Conservation (phyloP, 345 rosid genomes). For the Litchi chinensis region DNA sequence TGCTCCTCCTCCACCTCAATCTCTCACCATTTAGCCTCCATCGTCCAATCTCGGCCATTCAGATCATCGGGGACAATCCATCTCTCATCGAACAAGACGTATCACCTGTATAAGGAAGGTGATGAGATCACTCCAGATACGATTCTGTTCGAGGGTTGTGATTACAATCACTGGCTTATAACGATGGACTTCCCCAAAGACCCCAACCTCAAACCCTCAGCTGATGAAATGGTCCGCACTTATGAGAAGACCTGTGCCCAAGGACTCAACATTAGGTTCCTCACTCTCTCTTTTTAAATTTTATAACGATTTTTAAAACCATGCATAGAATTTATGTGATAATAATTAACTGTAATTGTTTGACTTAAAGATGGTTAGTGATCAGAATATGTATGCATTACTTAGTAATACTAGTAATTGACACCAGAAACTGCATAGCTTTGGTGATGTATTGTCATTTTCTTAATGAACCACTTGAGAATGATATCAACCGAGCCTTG, state of each 20-base stretch:
- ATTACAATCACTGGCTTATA: slow-evolving; percentile 93
- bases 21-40: slow-evolving; percentile 9
- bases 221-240: slow-evolving; percentile 75
- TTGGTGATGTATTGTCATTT: neutral
- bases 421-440: neutral
- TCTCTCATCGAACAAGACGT: slow-evolving; percentile 29
- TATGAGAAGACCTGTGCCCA: slow-evolving; percentile 78
- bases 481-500: neutral
- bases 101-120: slow-evolving; percentile 57
- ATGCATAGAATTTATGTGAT: too few relatives aligned
- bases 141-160: slow-evolving; percentile 83
- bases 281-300: neutral
- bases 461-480: neutral
- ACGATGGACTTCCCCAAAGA: slow-evolving; percentile 77
- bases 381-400: too few relatives aligned
- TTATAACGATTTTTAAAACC: too few relatives aligned
- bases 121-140: slow-evolving; percentile 77
- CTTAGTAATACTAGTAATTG: neutral
- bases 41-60: slow-evolving; percentile 31
- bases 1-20: neutral
- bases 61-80: slow-evolving; percentile 32
- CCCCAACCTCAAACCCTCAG: slow-evolving; percentile 40
- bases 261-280: slow-evolving; percentile 83
- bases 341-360: neutral
- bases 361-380: too few relatives aligned